Evolutionary conservation across 2,329 filamentous ascomycete genomes (phyloP).

Genomic region (Blastomyces silverae): DNA sequence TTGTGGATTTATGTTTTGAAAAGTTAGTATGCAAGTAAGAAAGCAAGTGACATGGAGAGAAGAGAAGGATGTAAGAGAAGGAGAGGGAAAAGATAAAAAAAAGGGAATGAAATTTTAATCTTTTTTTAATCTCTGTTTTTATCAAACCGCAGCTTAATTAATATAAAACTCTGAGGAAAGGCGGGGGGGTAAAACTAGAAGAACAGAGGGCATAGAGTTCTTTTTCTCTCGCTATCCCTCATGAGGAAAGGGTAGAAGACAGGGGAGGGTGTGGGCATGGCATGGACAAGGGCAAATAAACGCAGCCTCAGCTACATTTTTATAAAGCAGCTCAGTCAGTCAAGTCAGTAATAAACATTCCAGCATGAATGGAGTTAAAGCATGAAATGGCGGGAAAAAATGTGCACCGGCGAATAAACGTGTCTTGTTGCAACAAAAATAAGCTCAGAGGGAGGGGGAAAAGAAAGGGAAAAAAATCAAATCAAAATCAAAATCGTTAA

Average conservation of each 20-base stretch:
- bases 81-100: too few relatives aligned
- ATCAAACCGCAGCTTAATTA: neutral
- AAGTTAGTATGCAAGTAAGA: neutral
- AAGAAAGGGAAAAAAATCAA: neutral
- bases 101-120: neutral
- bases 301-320: neutral
- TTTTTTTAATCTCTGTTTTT: neutral
- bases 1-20: neutral
- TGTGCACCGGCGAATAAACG: slow-evolving; percentile 6
- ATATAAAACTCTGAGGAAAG: neutral
- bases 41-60: neutral
- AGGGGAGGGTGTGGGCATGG: neutral
- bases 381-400: neutral
- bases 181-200: neutral
- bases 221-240: neutral
- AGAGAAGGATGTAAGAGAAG: neutral
- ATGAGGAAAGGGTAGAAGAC: neutral
- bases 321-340: neutral
- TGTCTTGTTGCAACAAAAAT: neutral
- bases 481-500: neutral
- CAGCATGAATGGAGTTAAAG: neutral
- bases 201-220: neutral
- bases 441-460: neutral
- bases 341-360: slow-evolving; percentile 6
- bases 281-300: neutral